Conservation (phyloP, 768 basidiomycete genomes). For the Leccinum variicolor region DNA sequence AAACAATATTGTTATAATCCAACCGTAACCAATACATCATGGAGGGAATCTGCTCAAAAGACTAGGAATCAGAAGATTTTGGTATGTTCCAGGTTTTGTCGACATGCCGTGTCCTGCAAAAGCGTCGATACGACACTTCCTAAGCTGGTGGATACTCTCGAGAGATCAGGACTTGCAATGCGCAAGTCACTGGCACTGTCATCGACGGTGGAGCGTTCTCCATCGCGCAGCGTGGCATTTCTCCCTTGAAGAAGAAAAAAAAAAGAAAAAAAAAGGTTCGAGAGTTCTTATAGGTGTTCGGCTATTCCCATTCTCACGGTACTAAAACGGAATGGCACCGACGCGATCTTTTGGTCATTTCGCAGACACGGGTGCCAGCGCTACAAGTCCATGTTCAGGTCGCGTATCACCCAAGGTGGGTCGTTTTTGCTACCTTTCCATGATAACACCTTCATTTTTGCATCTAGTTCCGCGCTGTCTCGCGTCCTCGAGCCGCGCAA, state of each 20-base stretch:
- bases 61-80: background rate
- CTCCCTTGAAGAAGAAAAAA: constrained; percentile 37
- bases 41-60: background rate
- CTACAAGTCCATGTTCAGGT: constrained; percentile 26
- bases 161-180: constrained; percentile 51
- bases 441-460: background rate
- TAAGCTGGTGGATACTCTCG: constrained; percentile 53
- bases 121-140: constrained; percentile 61
- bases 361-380: background rate
- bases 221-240: constrained; percentile 68
- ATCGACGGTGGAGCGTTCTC: constrained; percentile 47
- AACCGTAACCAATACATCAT: background rate
- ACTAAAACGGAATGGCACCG: background rate
- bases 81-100: constrained; percentile 54
- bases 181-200: constrained; percentile 61
- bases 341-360: background rate
- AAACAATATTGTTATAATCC: background rate
- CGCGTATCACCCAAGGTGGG: constrained; percentile 22
- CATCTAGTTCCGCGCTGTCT: constrained; percentile 35
- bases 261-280: background rate
- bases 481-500: constrained; percentile 39
- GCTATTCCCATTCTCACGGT: constrained; percentile 38
- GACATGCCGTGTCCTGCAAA: constrained; percentile 58
- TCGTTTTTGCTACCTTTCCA: background rate
- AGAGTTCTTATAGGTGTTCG: constrained; percentile 23